phyloP scores from a whole-genome alignment of 257 asterid genomes.

The Ocimum tenuiflorum region DNA sequence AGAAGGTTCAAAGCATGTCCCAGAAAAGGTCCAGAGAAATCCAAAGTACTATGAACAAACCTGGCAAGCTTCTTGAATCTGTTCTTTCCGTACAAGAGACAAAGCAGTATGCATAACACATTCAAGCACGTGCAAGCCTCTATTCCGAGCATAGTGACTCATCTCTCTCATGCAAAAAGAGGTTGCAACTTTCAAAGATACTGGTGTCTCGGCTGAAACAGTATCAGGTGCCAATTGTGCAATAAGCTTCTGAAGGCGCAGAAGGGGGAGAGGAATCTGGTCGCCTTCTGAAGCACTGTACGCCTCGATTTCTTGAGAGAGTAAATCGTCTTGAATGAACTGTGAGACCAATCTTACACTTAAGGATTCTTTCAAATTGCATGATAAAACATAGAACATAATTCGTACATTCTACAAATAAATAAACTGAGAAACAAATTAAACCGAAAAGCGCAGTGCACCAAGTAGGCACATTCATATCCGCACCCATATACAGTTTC shows the following conservation, averaged over 20 bases:
- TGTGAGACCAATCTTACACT: conserved; percentile 32
- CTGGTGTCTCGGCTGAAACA: conserved; percentile 29
- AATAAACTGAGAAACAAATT: not conserved
- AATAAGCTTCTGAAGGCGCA: conserved; percentile 47
- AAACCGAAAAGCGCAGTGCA: not conserved
- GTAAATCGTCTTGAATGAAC: conserved; percentile 73
- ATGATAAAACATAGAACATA: conserved; percentile 19
- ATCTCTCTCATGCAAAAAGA: conserved; percentile 67
- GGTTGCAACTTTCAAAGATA: conserved; percentile 36
- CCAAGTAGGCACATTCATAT: not conserved
- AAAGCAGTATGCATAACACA: conserved; percentile 65
- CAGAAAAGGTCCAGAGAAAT: not conserved
- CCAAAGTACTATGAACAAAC: conserved; percentile 34
- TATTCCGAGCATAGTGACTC: conserved; percentile 78
- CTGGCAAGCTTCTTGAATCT: conserved; percentile 78
- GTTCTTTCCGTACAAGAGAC: conserved; percentile 62
- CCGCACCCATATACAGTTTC: not conserved
- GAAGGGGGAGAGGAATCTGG: conserved; percentile 61
- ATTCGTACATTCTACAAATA: conserved; percentile 3
- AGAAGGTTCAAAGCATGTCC: conserved; percentile 1
- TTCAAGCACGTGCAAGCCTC: conserved; percentile 72
- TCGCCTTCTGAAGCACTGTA: conserved; percentile 45
- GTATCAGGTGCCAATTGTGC: conserved; percentile 35
- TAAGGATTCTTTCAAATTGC: conserved; percentile 10
- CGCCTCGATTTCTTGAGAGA: conserved; percentile 57